Percentiles rank a stretch among this genome's conserved stretches.
Evolutionary conservation across 2,329 filamentous ascomycete genomes (phyloP).

Genomic region (Fusarium torulosum): DNA sequence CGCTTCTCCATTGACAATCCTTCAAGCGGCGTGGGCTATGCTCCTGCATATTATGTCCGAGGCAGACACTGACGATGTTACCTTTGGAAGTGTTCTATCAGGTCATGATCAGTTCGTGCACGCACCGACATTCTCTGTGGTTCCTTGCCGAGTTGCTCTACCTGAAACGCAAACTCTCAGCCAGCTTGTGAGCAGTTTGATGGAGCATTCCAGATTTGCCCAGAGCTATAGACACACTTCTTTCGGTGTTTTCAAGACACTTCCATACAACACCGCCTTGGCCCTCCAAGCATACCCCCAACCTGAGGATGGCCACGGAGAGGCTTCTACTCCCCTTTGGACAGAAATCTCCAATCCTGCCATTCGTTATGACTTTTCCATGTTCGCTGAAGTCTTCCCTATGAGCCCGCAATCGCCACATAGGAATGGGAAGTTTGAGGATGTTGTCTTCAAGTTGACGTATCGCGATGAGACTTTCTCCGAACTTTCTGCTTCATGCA

Average conservation of each 20-base stretch:
- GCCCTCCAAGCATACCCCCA: slow-evolving; percentile 21
- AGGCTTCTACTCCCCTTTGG: neutral
- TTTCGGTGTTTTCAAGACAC: slow-evolving; percentile 23
- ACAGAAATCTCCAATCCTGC: slow-evolving; percentile 15
- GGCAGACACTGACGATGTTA: slow-evolving; percentile 16
- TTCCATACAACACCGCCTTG: slow-evolving; percentile 29
- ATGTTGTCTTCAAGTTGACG: slow-evolving; percentile 25
- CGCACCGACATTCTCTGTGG: slow-evolving; percentile 28
- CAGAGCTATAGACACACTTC: slow-evolving; percentile 18
- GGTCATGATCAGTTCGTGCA: neutral
- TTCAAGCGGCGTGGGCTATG: slow-evolving; percentile 24
- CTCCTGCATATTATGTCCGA: slow-evolving; percentile 16
- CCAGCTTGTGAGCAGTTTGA: neutral
- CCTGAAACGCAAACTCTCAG: slow-evolving; percentile 11
- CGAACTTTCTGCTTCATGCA: neutral
- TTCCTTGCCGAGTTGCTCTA: slow-evolving; percentile 11
- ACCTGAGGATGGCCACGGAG: accelerated
- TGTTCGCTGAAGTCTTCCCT: slow-evolving; percentile 30
- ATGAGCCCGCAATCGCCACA: neutral
- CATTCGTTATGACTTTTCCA: slow-evolving; percentile 32
- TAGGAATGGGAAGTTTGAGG: slow-evolving; percentile 10
- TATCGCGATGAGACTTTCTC: slow-evolving; percentile 23
- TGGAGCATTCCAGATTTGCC: neutral
- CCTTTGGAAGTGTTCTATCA: slow-evolving; percentile 21
- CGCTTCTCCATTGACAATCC: slow-evolving; percentile 5